Base-by-base conservation (phyloP, 2,329 filamentous ascomycete genomes). In the Fusarium guadeloupense region DNA sequence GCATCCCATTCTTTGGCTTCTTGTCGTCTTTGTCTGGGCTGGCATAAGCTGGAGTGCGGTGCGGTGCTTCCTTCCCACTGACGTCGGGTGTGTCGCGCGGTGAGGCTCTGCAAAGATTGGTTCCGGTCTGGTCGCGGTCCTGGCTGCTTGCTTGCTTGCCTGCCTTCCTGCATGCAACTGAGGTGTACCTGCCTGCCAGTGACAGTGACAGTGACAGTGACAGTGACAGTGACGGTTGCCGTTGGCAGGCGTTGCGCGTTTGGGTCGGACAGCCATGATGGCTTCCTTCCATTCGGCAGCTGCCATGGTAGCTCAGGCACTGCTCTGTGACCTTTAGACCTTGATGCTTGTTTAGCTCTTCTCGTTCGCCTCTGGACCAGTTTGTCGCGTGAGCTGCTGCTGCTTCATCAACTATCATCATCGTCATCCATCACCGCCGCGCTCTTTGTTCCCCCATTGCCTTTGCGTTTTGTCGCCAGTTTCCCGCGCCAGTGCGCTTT, bases 231-330 rank as follows among this genome's bases (percentile, higher is more conserved):
- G 57, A 26, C 35, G 40, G 45, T 62, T 61, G 57, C 28, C 35
- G 40, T 42, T 62, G 45, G 62, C 47, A 49, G 49, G 34, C 28
- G 47, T 54, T 40, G 41, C 61, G 61, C 61, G 60, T 57, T 65
- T 43, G 48, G 55, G 61, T 62, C 26, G 61, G 61, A 64, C 61
- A 64, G 21, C 31, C 25, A 49, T 43, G 61, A 65, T 60, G 43
- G 28, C 58, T 38, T 64, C 44, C 26, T 40, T 60, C 44, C 31
- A 42, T 28, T 41, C 45, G 51, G 31, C 39, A 35, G 46, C 46
- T 50, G 46, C 28, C 37, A 41, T 43, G 46, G 38, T 37, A 25
- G 35, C 16, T 42, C 6, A 23, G 40, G 33, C 35, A 54, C 31
- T 43, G 20, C 17, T 30, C 26, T 34, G 28, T 37, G 28, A 21